These are phyloP conservation scores for Saussurea involucrata DNA, from an alignment of 129 eudicot species.

Conservation along the genomic window DNA sequence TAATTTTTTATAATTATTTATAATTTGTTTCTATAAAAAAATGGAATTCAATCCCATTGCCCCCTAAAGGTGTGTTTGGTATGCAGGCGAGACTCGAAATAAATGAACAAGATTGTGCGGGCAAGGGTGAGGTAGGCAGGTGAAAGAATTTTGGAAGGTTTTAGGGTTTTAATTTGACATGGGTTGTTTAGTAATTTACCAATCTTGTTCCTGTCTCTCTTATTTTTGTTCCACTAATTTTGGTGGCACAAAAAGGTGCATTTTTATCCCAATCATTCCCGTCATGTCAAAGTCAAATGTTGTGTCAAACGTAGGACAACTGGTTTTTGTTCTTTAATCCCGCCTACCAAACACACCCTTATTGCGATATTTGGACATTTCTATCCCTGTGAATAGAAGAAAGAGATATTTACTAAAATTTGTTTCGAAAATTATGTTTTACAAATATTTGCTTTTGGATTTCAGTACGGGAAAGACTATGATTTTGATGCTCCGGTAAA, in stretches of 20 bases:
- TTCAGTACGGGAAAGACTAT: slow-evolving; percentile 63
- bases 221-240: neutral
- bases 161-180: neutral
- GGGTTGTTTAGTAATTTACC: neutral
- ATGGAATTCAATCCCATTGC: too few species aligned
- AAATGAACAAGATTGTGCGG: neutral
- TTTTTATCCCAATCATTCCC: neutral
- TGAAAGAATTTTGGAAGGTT: neutral
- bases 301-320: neutral
- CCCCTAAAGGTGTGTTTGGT: neutral
- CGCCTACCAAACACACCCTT: neutral
- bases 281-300: too few species aligned
- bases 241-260: neutral
- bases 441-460: neutral
- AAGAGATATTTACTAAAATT: neutral
- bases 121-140: neutral
- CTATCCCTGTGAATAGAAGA: neutral
- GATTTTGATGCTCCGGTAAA: slow-evolving; percentile 67
- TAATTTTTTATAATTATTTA: too few species aligned
- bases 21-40: too few species aligned
- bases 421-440: neutral
- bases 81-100: neutral
- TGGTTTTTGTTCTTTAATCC: neutral
- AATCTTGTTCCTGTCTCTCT: neutral
- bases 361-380: neutral